These are phyloP conservation scores for Ambrosiella beaveri DNA, from an alignment of 2,329 filamentous ascomycete species.

Conservation along the genomic window DNA sequence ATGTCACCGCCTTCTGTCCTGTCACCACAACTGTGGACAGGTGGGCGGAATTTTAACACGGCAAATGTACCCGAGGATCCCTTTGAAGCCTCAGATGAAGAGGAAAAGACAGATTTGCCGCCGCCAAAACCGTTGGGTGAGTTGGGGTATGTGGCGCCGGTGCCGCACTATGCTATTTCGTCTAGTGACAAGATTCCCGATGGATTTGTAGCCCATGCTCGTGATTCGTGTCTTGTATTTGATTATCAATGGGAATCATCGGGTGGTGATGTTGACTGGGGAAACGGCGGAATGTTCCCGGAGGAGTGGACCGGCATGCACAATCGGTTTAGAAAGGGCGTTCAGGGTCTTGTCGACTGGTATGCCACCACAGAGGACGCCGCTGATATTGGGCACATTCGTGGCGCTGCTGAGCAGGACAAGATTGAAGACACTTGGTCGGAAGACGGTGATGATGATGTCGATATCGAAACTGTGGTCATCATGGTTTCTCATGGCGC, in stretches of 20 bases:
- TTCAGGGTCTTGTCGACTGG: slow-evolving; percentile 69
- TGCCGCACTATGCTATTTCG: slow-evolving; percentile 70
- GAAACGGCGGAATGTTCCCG: slow-evolving; percentile 68
- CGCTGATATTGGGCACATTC: slow-evolving; percentile 31
- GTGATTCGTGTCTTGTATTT: slow-evolving; percentile 69
- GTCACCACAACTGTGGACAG: slow-evolving; percentile 11
- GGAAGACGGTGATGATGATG: slow-evolving; percentile 36
- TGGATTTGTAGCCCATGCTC: slow-evolving; percentile 78
- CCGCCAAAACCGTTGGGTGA: slow-evolving; percentile 16
- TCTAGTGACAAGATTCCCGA: slow-evolving; percentile 64
- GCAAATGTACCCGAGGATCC: slow-evolving; percentile 10
- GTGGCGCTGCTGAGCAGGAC: slow-evolving; percentile 17
- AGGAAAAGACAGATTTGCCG: slow-evolving; percentile 7
- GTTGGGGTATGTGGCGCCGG: slow-evolving; percentile 49
- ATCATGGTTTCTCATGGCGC: slow-evolving; percentile 87
- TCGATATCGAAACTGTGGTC: slow-evolving; percentile 58
- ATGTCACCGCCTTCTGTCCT: slow-evolving; percentile 3
- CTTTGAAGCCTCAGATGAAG: slow-evolving; percentile 9
- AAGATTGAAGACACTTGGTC: slow-evolving; percentile 15
- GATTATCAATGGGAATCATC: slow-evolving; percentile 96
- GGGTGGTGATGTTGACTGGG: slow-evolving; percentile 61
- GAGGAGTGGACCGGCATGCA: slow-evolving; percentile 98
- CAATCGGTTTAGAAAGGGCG: slow-evolving; percentile 62
- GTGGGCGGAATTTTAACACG: background rate
- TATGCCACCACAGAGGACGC: slow-evolving; percentile 44